Evolutionary conservation across 306 rosid genomes (phyloP).

Genomic region (Rubus idaeus): DNA sequence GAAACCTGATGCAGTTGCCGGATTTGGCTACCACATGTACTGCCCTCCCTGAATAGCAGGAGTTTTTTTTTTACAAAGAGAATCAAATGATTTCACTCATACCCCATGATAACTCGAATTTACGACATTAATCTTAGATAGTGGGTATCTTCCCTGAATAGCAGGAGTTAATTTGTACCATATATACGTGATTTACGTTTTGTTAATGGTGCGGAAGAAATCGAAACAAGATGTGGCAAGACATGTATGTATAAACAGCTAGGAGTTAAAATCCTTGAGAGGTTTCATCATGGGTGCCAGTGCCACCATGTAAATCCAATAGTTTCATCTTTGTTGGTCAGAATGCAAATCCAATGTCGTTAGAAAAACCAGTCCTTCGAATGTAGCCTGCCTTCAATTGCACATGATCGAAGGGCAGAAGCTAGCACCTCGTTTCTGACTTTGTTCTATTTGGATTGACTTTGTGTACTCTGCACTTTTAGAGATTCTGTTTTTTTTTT

Average conservation of each 20-base stretch:
- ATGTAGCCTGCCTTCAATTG: conserved; percentile 1
- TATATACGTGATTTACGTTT: too few species aligned
- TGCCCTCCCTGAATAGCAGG: too few species aligned
- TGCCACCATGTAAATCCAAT: background rate
- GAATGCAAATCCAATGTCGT: background rate
- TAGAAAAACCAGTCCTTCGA: background rate
- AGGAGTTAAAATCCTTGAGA: background rate
- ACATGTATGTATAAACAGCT: background rate
- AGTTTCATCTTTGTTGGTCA: background rate
- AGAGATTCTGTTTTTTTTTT: background rate
- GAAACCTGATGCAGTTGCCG: too few species aligned
- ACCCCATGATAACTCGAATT: too few species aligned
- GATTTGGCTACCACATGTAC: too few species aligned
- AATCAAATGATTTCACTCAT: too few species aligned
- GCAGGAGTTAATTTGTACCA: too few species aligned
- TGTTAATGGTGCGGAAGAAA: too few species aligned
- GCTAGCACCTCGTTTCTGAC: conserved; percentile 13
- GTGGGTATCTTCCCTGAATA: too few species aligned
- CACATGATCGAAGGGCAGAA: background rate
- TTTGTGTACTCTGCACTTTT: background rate
- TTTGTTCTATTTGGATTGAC: conserved; percentile 9
- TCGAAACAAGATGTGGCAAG: too few species aligned
- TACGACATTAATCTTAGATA: too few species aligned
- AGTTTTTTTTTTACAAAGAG: too few species aligned
- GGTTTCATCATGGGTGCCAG: background rate